A percentile compares a stretch with the other conserved stretches of the same genome.
phyloP scores from a whole-genome alignment of 23 red algal species.

The Chondrus crispus region DNA sequence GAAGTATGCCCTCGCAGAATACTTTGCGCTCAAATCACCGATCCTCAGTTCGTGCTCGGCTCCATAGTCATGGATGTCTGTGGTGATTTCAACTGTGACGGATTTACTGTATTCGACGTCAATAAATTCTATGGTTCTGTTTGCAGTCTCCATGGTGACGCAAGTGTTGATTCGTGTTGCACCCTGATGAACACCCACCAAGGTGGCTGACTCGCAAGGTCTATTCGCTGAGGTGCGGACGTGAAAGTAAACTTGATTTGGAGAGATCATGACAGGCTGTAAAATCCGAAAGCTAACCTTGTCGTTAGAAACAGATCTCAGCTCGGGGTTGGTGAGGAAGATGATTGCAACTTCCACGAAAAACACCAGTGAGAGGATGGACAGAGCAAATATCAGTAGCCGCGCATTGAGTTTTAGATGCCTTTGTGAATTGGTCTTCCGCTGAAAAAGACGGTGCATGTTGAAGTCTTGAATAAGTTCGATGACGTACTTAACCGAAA shows the following conservation, averaged over 20 bases:
- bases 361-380: background rate
- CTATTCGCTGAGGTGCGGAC: background rate
- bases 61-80: background rate
- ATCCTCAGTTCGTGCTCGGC: background rate
- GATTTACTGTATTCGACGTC: too few species aligned
- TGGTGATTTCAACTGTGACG: too few species aligned
- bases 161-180: background rate
- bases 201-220: background rate
- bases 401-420: background rate
- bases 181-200: background rate
- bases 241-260: background rate
- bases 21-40: background rate
- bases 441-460: background rate
- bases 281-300: background rate
- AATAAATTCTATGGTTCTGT: too few species aligned
- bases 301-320: background rate
- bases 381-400: background rate
- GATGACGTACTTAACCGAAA: background rate
- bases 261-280: background rate
- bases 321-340: background rate
- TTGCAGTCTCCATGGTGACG: background rate
- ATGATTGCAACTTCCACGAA: background rate
- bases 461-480: background rate
- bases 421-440: too few species aligned
- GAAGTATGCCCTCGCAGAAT: background rate